These are phyloP conservation scores for Solanum sparsipilum DNA, from an alignment of 257 asterid species.

Conservation along the genomic window DNA sequence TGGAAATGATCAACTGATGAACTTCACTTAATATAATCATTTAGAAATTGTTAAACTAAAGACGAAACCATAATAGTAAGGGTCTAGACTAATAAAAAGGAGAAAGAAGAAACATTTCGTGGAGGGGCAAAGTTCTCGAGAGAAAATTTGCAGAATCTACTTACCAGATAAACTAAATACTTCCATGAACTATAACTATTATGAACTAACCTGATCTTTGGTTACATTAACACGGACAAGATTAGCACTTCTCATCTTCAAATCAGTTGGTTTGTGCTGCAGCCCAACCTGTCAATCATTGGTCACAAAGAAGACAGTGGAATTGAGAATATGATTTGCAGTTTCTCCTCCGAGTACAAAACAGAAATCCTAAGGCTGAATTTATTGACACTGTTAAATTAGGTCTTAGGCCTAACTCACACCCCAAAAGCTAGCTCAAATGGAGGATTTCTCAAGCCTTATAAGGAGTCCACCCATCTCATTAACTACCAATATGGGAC, in stretches of 20 bases:
- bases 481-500: too few species aligned
- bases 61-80: not conserved
- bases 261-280: constrained; percentile 47
- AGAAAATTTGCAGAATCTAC: not conserved
- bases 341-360: not conserved
- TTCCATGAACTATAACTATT: not conserved
- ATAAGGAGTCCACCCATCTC: too few species aligned
- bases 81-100: not conserved
- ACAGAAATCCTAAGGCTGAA: not conserved
- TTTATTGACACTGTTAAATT: not conserved
- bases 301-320: not conserved
- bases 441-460: too few species aligned
- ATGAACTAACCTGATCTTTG: constrained; percentile 52
- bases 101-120: not conserved
- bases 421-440: too few species aligned
- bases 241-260: constrained; percentile 53
- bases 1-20: not conserved
- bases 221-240: constrained; percentile 51
- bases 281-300: constrained; percentile 61
- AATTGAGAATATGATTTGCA: not conserved
- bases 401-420: too few species aligned
- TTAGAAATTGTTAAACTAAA: not conserved
- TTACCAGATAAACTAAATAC: not conserved
- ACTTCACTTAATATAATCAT: not conserved
- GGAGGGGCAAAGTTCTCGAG: not conserved